Base-by-base conservation (phyloP, 148 eudicot genomes). In the Chenopodium formosanum region DNA sequence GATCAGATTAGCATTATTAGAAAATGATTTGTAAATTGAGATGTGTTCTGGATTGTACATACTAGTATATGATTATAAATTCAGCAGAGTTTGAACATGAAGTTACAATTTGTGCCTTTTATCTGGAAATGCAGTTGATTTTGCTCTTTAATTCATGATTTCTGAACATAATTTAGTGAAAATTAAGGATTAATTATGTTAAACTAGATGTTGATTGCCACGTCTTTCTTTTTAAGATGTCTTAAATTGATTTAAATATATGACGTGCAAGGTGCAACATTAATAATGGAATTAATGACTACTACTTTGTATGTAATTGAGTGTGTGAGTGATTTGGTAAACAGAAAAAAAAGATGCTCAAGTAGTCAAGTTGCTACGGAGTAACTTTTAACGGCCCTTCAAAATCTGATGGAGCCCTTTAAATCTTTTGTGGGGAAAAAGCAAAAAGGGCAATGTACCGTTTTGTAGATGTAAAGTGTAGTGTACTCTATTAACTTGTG, bases 281-380 rank as follows among this genome's bases (percentile, higher is more conserved):
- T 34, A 37, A 6, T 37, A 37, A 37, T 37, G 44, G 44, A 37
- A 5, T 37, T 5, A 5, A 5, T 6, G 44, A 6, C 44, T 37
- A 37, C 44, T 37, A 37, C 40, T 34, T 37, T 5, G 7, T 37
- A 37, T 37, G 44, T 37, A 50, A 50, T 50, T 56, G 22, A 16
- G 4, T 56, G 7, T 56, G n/a, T 56, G 20, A 12, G 62, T 56
- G 16, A 7, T 37, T 37, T 37, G 5, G 44, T 37, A 37, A 37
- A 5, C 44, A 37, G 44, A 37, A 37, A 37, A 31, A 34, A 37
- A 37, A 5, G 22, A 56, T 56, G 62, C 62, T 56, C 19, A 16
- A 12, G 22, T 73, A 48, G 76, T 73, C 62, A 72, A 44, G 27
- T 73, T 73, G 76, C 23, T 73, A n/a, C n/a, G n/a, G n/a, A n/a